Percentiles rank a stretch among this genome's conserved stretches.
phyloP scores from a whole-genome alignment of 345 rosid species.

The Camelina sativa region DNA sequence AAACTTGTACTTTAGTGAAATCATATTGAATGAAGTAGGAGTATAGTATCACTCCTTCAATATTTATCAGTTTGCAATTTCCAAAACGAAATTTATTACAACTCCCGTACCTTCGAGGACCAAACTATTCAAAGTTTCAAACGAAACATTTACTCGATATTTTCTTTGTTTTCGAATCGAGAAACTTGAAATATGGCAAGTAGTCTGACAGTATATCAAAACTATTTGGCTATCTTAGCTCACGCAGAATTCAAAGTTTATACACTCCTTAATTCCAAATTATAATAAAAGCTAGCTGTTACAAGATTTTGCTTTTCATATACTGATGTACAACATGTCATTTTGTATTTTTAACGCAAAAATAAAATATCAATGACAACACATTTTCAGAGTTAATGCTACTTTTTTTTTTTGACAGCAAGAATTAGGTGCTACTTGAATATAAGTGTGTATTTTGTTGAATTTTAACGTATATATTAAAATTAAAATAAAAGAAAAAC shows the following conservation, averaged over 20 bases:
- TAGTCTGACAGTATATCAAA: conserved; percentile 24
- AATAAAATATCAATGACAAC: background rate
- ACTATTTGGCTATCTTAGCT: conserved; percentile 14
- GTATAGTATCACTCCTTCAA: conserved; percentile 26
- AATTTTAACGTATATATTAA: background rate
- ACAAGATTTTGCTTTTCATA: background rate
- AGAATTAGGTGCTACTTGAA: background rate
- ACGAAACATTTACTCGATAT: background rate
- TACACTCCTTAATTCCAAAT: background rate
- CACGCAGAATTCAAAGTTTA: conserved; percentile 11
- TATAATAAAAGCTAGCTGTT: background rate
- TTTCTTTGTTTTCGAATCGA: conserved; percentile 3
- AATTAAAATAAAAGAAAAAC: background rate
- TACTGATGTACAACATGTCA: background rate
- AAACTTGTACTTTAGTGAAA: conserved; percentile 20
- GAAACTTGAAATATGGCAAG: conserved; percentile 15
- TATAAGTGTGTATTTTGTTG: background rate
- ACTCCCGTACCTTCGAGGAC: conserved; percentile 30
- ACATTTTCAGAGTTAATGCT: background rate
- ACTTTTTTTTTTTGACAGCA: background rate
- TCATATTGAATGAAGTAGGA: conserved; percentile 27
- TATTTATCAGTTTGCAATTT: conserved; percentile 32
- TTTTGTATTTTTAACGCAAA: background rate
- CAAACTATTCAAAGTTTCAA: conserved; percentile 29
- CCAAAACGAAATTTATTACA: conserved; percentile 36